A percentile compares a stretch with the other conserved stretches of the same genome.
Evolutionary conservation across 352 stramenopile species (phyloP).

Genomic region (Pythium myriotylum): DNA sequence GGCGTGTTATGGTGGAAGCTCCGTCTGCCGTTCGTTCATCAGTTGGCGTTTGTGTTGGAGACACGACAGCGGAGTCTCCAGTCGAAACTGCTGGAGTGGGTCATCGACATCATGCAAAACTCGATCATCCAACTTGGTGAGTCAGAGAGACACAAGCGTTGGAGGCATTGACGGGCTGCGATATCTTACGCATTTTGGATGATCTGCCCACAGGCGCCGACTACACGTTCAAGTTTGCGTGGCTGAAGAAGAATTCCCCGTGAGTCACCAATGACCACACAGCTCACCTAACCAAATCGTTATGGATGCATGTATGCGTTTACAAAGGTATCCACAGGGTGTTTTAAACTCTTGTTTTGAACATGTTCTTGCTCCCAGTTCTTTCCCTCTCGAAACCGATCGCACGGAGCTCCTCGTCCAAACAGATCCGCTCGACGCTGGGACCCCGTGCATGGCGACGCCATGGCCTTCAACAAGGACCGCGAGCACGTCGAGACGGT

Average conservation of each 20-base stretch:
- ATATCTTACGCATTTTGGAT: background rate
- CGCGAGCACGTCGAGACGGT: conserved; percentile 70
- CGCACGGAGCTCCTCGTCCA: background rate
- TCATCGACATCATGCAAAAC: conserved; percentile 14
- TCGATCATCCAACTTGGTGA: conserved; percentile 11
- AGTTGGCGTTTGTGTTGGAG: conserved; percentile 22
- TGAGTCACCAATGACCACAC: background rate
- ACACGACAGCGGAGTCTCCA: conserved; percentile 11
- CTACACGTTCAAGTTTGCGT: conserved; percentile 29
- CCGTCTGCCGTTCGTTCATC: conserved; percentile 11
- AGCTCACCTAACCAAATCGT: background rate
- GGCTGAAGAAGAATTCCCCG: conserved; percentile 12
- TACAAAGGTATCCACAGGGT: background rate
- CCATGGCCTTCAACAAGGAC: conserved; percentile 46
- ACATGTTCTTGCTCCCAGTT: conserved; percentile 3
- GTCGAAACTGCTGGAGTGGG: conserved; percentile 20
- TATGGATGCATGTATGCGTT: background rate
- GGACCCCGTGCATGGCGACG: background rate
- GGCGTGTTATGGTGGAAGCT: conserved; percentile 6
- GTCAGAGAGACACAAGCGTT: background rate
- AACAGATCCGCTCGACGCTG: background rate
- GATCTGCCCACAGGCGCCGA: conserved; percentile 14
- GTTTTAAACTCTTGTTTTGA: conserved; percentile 3
- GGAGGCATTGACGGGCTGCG: background rate
- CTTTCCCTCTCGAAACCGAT: conserved; percentile 13